A percentile compares a stretch with the other conserved stretches of the same genome.
Evolutionary conservation across 768 basidiomycete genomes (phyloP).

Genomic region (Trametes punicea): DNA sequence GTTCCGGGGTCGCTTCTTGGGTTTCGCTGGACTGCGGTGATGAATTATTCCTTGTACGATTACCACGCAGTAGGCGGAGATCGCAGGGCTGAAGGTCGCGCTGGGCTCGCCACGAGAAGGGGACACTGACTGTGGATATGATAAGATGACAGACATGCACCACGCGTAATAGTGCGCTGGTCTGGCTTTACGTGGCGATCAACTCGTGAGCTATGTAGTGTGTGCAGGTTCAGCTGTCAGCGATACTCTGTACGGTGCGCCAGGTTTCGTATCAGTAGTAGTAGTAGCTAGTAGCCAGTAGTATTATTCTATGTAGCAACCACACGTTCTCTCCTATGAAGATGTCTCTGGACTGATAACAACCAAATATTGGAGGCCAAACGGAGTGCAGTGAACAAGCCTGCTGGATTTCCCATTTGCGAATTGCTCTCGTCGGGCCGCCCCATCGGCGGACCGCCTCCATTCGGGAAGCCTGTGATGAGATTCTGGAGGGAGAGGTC

Average conservation of each 20-base stretch:
- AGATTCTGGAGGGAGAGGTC: too few relatives aligned
- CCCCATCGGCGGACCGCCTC: too few relatives aligned
- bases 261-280: conserved; percentile 13
- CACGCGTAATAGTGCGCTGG: not conserved
- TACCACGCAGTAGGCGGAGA: not conserved
- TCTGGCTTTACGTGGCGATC: not conserved
- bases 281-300: conserved; percentile 13
- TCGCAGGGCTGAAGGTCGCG: too few relatives aligned
- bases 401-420: too few relatives aligned
- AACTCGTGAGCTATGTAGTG: not conserved
- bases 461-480: too few relatives aligned
- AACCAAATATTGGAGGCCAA: too few relatives aligned
- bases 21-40: not conserved
- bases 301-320: conserved; percentile 18
- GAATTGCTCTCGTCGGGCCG: too few relatives aligned
- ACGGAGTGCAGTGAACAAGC: too few relatives aligned
- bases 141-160: too few relatives aligned
- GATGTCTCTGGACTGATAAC: too few relatives aligned
- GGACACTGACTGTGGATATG: not conserved
- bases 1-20: not conserved
- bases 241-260: not conserved
- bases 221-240: not conserved
- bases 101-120: not conserved
- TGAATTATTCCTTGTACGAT: conserved; percentile 8
- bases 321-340: conserved; percentile 3